A percentile compares a stretch with the other conserved stretches of the same genome.
These are phyloP conservation scores for Bonia amplexicaulis DNA, from an alignment of 176 grass and related monocot species.

Conservation along the genomic window DNA sequence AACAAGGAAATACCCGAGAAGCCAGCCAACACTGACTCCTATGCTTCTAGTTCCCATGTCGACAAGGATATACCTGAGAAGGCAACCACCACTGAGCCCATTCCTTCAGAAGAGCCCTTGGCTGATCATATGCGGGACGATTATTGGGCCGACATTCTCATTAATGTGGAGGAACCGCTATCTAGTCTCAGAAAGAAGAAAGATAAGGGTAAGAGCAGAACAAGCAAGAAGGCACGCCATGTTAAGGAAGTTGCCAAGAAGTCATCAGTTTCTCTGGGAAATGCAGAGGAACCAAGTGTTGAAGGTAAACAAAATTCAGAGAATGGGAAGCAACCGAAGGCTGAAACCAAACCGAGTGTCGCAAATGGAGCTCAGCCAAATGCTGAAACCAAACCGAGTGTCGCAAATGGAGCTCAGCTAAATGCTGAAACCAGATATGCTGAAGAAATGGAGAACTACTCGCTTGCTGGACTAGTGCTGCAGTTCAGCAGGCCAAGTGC, in stretches of 20 bases:
- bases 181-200: conserved; percentile 47
- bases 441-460: conserved; percentile 40
- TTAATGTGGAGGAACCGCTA: conserved; percentile 47
- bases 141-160: conserved; percentile 66
- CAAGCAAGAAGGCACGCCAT: conserved; percentile 26
- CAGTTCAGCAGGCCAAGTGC: conserved; percentile 39
- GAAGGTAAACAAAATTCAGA: conserved; percentile 9
- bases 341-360: neutral
- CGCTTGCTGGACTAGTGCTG: conserved; percentile 41
- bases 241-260: neutral
- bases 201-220: conserved; percentile 30
- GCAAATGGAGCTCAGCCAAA: conserved; percentile 7
- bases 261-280: neutral
- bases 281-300: conserved; percentile 11
- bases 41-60: neutral
- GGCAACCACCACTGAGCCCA: conserved; percentile 10
- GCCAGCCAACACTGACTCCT: neutral
- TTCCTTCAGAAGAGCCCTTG: conserved; percentile 21
- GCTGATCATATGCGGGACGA: conserved; percentile 51
- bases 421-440: conserved; percentile 8
- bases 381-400: neutral
- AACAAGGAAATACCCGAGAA: conserved; percentile 22
- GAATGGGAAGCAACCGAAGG: neutral
- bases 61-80: conserved; percentile 16
- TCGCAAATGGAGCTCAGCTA: conserved; percentile 12